Evolutionary conservation across 345 rosid genomes (phyloP), one percentile per base, ranked within the genome.

Genomic region (Brassica cretica): DNA sequence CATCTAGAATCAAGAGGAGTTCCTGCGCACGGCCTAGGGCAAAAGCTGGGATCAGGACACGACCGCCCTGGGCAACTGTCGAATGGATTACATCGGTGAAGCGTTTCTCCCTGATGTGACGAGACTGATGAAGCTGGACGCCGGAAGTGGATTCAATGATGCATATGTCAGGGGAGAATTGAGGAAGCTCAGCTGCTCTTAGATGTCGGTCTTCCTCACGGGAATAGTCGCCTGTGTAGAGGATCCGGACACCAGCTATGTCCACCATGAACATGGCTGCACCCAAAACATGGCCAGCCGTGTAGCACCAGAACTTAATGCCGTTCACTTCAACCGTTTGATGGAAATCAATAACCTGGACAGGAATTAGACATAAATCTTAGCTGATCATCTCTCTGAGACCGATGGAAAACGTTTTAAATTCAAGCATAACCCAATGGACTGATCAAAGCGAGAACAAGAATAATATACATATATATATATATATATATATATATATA

Each of bases 251-350:
- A 77, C 97, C 89, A 5, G 98, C 97, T 75, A 94, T 85, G 75
- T 94, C 97, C 27, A 92, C 98, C 97, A 94, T 94, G 75, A 94
- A 94, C 98, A 92, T 94, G 55, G 97, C 97, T 81, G 98, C 98
- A 70, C 98, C 98, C 69, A 94, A 96, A 59, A 94, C 97, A 77
- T 94, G 97, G 64, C 98, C 98, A 74, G 98, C 98, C 19, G 98
- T 89, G 76, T 94, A 94, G 78, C 98, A 94, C 98, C 97, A 94
- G 80, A 94, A 92, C 81, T 88, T 87, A 73, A 94, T 92, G 67
- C 97, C 95, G 29, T 92, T 91, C 51, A 92, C 93, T 75, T 94
- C 98, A 77, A 89, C 86, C 0, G 97, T 92, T 85, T 94, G 97
- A 80, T 92, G 97, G 81, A 92, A 94, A 80, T 94, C 97, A 84